Conservation (phyloP, 768 basidiomycete genomes). For the Favolaschia claudopus region DNA sequence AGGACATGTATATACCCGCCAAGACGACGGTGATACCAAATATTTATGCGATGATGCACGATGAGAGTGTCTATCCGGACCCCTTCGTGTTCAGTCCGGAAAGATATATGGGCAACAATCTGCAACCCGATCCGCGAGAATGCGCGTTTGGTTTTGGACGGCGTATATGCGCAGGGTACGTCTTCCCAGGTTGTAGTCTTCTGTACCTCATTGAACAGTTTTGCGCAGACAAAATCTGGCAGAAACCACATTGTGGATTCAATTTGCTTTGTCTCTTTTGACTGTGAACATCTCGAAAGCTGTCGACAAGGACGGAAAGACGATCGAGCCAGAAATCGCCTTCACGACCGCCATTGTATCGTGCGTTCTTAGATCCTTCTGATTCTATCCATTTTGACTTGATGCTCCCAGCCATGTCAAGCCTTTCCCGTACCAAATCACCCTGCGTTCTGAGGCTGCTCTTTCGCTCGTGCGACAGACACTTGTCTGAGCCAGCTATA, state of each 20-base stretch:
- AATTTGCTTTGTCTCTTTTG: conserved; percentile 50
- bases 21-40: conserved; percentile 23
- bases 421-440: not conserved
- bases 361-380: conserved; percentile 4
- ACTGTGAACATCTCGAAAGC: conserved; percentile 51
- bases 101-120: conserved; percentile 19
- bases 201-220: not conserved
- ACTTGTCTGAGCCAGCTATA: too few species aligned
- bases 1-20: conserved; percentile 17
- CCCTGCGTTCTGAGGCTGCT: not conserved
- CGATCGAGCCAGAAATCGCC: conserved; percentile 47
- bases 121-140: conserved; percentile 26
- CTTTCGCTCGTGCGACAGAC: not conserved
- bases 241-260: conserved; percentile 30
- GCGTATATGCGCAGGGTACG: conserved; percentile 25
- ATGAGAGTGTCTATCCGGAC: conserved; percentile 28
- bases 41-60: conserved; percentile 32
- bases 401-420: not conserved
- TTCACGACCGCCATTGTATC: conserved; percentile 34
- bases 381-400: not conserved
- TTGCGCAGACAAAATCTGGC: conserved; percentile 19
- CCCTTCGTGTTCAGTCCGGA: conserved; percentile 33
- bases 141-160: conserved; percentile 30
- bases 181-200: too few species aligned
- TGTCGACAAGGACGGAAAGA: conserved; percentile 34